Base-by-base conservation (phyloP, 768 basidiomycete species). In the Pleurotus platypus region DNA sequence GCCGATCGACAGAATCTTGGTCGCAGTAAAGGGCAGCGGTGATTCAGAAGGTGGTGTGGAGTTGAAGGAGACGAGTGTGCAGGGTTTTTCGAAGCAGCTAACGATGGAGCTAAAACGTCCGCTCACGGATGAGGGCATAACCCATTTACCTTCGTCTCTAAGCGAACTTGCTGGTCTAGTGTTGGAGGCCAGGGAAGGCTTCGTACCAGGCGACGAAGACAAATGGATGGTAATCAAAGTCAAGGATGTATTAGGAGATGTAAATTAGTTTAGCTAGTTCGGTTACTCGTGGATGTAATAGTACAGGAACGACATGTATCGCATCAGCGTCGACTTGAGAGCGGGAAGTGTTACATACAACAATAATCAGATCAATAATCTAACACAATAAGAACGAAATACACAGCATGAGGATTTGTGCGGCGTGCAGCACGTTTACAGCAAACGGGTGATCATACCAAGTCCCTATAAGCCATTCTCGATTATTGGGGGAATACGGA, bases 371-470 rank as follows among this genome's bases (percentile, higher is more conserved):
- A 45, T 45, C n/a, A 45, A 45, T 45, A n/a, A 6, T 8, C 42
- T 45, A 22, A 45, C 6, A 45, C 42, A 45, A 16, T 9, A 35
- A 35, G 30, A 35, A 35, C 30, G 42, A 15, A 45, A 45, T 45
- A 22, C 42, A 45, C n/a, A 45, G 20, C n/a, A 16, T n/a, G 42
- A 35, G 30, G 30, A 11, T 9, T 35, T 11, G 11, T 35, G 4
- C 20, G 42, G 42, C 20, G 42, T 45, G 42, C 27, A 50, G 26
- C 15, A 20, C 6, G 6, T 49, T 81, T 64, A 87, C 62, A 89
- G 60, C 61, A 91, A 65, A 58, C 77, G 78, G 1, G 89, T 91
- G 63, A 92, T 82, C 11, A 90, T 87, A 8, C 89, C 89, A 57
- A 92, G 79, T 13, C 89, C 89, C 89, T 92, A 50, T 64, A 39